Base-by-base conservation (phyloP, 345 rosid genomes). In the Reutealis trisperma region DNA sequence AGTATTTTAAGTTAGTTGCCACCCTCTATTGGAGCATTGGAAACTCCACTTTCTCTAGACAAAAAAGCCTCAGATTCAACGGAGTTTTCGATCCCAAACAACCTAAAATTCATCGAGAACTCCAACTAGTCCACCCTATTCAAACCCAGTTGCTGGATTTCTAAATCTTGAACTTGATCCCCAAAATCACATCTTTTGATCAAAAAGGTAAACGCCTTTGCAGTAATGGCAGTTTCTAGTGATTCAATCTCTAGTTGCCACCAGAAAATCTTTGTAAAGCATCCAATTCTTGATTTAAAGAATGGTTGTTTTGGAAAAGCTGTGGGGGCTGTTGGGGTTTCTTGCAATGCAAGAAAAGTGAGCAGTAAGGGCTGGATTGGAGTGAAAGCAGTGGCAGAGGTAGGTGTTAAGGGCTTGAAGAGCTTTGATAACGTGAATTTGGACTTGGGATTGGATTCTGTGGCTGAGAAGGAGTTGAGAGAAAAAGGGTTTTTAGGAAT, bases 401-500 rank as follows among this genome's bases (percentile, higher is more conserved):
- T 77, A 24, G 76, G 74, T 52, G 47, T 52, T 60, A 78, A 80
- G 75, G 74, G 62, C 41, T 63, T 75, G 80, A 78, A 83, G 58
- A 70, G 65, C 5, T 32, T 21, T 41, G 78, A 37, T 5, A 37
- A 54, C 72, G 71, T 71, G 55, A 74, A 41, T 45, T 44, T 80
- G 62, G 82, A 71, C 15, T 19, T 83, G 71, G 85, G 88, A 59
- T 72, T 90, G 24, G 91, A 90, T 80, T 82, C 77, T 52, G 92
- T 84, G 52, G 78, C 88, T 1, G 87, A 88, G 76, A 77, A 72
- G 52, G 94, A 88, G 84, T 63, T 88, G 87, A 83, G 87, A 47
- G 92, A 86, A 72, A 88, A 85, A 74, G 94, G 94, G 59, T 90
- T 88, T 72, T 30, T 87, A 78, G 92, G 94, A 67, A 81, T 88